These are phyloP conservation scores for Aspergillus caelatus DNA, from an alignment of 2,329 filamentous ascomycete genomes.

Conservation along the genomic window DNA sequence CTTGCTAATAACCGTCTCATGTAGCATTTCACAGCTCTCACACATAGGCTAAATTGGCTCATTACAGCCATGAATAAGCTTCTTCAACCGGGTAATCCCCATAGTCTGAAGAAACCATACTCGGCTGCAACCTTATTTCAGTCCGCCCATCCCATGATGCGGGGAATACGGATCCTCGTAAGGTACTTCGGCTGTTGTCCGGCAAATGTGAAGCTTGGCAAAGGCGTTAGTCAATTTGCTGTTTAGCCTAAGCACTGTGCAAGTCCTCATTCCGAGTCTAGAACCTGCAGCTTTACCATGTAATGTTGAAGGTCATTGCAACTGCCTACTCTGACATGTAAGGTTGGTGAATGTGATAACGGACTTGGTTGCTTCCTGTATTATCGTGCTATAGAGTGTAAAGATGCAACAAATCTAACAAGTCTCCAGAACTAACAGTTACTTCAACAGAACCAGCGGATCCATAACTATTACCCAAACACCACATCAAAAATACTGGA, in stretches of 20 bases:
- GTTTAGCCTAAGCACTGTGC: neutral
- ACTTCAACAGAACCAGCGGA: neutral
- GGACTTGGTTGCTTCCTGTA: neutral
- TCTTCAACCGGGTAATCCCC: conserved; percentile 6
- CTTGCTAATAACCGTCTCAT: neutral
- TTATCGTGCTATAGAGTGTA: neutral
- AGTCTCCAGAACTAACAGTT: neutral
- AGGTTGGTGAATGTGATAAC: neutral
- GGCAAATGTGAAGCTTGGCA: neutral
- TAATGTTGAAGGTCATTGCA: no score
- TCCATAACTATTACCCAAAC: neutral
- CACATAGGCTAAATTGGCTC: conserved; percentile 1
- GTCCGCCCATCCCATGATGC: neutral
- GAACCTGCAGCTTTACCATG: neutral
- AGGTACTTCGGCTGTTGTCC: neutral
- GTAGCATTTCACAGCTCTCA: neutral
- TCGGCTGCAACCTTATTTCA: neutral
- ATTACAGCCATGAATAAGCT: neutral
- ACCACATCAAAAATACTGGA: neutral
- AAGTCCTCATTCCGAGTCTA: no score
- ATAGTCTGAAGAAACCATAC: neutral
- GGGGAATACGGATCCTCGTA: neutral
- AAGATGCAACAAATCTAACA: neutral
- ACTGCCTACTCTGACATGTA: neutral
- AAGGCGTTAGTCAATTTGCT: neutral